Base-by-base conservation (phyloP, 495 filamentous ascomycete genomes). In the Penicillium odoratum region DNA sequence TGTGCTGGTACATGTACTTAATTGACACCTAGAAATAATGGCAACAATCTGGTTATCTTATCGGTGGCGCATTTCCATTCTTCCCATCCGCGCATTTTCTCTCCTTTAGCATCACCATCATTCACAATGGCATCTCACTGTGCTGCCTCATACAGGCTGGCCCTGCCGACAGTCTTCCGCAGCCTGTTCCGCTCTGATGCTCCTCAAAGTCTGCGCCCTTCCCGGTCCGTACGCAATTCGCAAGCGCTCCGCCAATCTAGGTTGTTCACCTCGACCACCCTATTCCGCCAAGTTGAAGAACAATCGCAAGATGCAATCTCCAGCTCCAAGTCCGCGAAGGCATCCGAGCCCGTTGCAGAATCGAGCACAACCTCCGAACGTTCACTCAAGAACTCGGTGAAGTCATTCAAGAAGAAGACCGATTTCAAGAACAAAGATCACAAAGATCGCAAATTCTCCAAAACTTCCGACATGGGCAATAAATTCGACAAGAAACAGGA, bases 171-270 rank as follows among this genome's bases (percentile, higher is more conserved):
- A 0, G 30, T 69, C 16, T 42, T 74, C 18, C 64, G 63, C 33
- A 59, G 58, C 49, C 43, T 68, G 33, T 61, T 70, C 49, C 64
- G 60, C 43, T 58, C 67, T 5, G 63, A 74, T 36, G 34, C 67
- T 34, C 55, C 61, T n/a, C n/a, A 48, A 26, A 50, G 13, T 55
- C n/a, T 51, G 33, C 48, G 31, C 52, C 31, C 45, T 50, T 31
- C 18, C 28, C 26, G 29, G 45, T 33, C 38, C 16, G 26, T 40
- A 48, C 26, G 48, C n/a, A 36, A 18, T 26, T 52, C 40, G 38
- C 44, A n/a, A 50, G 29, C 43, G 9, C 26, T 45, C 7, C 51
- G 56, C 28, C 43, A 53, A 7, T n/a, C 48, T 13, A 56, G 69
- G 51, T 26, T 33, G 3, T 66, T 69, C 50, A 58, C 46, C 30